Conservation (phyloP, 306 rosid species). For the Bauhinia variegata region DNA sequence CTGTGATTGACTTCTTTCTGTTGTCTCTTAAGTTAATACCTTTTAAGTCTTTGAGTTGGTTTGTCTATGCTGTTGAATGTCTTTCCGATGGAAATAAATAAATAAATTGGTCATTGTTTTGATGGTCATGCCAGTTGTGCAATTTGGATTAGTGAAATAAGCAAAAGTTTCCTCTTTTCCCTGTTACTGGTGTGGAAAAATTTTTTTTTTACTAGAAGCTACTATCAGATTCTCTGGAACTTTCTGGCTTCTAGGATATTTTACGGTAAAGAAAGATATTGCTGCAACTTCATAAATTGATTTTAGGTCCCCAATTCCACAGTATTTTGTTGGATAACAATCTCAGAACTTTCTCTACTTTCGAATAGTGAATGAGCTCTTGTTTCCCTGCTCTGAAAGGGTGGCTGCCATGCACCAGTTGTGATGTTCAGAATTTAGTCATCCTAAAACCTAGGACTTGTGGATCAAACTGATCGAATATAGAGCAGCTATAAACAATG, state of each 20-base stretch:
- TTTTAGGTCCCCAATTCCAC: slow-evolving; percentile 16
- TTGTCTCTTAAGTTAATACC: background rate
- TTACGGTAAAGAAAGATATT: background rate
- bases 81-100: slow-evolving; percentile 30
- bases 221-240: no score
- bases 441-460: background rate
- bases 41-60: background rate
- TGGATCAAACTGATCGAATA: slow-evolving; percentile 24
- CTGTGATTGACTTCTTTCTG: slow-evolving; percentile 22
- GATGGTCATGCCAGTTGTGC: no score
- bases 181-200: no score
- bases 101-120: no score
- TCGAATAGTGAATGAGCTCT: slow-evolving; percentile 8
- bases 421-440: background rate
- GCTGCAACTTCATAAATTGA: slow-evolving; percentile 12
- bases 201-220: no score
- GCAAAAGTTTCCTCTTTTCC: no score
- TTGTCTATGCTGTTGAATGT: slow-evolving; percentile 31
- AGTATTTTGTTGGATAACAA: slow-evolving; percentile 11
- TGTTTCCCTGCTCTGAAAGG: slow-evolving; percentile 3
- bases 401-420: slow-evolving; percentile 4
- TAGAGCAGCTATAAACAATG: no score
- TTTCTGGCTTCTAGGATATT: background rate
- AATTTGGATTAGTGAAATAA: no score
- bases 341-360: background rate